Conservation (phyloP, 768 basidiomycete species). For the Lactarius trivialis region DNA sequence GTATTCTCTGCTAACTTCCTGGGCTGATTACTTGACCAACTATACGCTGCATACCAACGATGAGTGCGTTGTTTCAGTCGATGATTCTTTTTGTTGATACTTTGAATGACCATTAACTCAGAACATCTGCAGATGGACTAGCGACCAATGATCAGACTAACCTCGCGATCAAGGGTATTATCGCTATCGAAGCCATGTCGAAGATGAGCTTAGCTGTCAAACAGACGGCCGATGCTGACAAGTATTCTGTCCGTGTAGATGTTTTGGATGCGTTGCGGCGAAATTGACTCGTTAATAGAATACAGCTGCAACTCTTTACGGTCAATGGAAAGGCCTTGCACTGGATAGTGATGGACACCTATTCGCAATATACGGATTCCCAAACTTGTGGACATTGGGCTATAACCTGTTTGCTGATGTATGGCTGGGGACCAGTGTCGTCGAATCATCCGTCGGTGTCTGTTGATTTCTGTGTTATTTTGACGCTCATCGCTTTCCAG, state of each 20-base stretch:
- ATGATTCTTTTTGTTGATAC: slow-evolving; percentile 29
- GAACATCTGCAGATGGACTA: slow-evolving; percentile 14
- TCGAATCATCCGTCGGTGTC: slow-evolving; percentile 28
- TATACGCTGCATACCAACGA: slow-evolving; percentile 45
- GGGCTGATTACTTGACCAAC: slow-evolving; percentile 29
- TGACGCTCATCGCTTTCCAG: slow-evolving; percentile 3
- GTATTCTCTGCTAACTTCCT: slow-evolving; percentile 28
- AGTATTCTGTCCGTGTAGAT: slow-evolving; percentile 26
- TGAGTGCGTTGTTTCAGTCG: slow-evolving; percentile 45
- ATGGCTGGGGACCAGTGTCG: slow-evolving; percentile 47
- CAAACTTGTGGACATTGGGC: slow-evolving; percentile 45
- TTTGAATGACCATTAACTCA: neutral
- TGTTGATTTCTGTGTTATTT: neutral
- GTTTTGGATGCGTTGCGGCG: neutral
- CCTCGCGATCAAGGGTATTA: slow-evolving; percentile 63
- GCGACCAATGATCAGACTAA: slow-evolving; percentile 54
- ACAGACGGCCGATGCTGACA: slow-evolving; percentile 16
- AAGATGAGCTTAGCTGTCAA: slow-evolving; percentile 37
- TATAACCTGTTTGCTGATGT: slow-evolving; percentile 62
- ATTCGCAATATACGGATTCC: slow-evolving; percentile 1
- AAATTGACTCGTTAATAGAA: slow-evolving; percentile 1
- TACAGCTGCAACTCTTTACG: neutral
- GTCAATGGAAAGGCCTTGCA: slow-evolving; percentile 14
- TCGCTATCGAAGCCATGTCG: slow-evolving; percentile 60
- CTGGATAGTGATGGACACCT: slow-evolving; percentile 5